Conservation (phyloP, 1,284 basidiomycete genomes). For the Cystobasidium slooffiae region DNA sequence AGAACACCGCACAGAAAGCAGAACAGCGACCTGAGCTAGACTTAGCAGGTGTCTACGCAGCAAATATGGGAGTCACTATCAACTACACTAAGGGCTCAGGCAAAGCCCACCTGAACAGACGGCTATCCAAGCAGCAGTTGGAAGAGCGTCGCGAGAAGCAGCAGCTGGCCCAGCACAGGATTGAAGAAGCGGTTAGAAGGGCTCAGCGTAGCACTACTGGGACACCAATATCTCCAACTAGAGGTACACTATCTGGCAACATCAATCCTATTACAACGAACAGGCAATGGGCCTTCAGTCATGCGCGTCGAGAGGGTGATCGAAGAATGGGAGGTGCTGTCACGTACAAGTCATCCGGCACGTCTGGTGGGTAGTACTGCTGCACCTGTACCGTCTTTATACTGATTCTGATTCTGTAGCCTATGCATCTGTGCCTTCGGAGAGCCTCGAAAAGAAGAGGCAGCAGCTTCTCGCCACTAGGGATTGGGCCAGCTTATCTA, state of each 20-base stretch:
- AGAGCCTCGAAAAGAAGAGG: neutral
- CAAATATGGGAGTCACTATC: constrained; percentile 5
- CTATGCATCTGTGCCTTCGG: neutral
- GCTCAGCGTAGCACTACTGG: constrained; percentile 2
- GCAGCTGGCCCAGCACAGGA: constrained; percentile 14
- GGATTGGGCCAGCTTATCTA: constrained; percentile 16
- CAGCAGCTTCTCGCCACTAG: neutral
- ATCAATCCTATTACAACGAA: neutral
- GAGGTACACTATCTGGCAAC: neutral
- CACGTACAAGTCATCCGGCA: neutral
- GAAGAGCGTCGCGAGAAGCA: constrained; percentile 29
- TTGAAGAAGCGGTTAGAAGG: constrained; percentile 16
- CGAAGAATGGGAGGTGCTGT: constrained; percentile 14
- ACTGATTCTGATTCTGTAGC: neutral
- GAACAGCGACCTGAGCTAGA: too few relatives aligned
- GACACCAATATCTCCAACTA: too few relatives aligned
- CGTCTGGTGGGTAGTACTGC: neutral
- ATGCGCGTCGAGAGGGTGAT: constrained; percentile 9
- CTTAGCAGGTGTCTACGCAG: too few relatives aligned
- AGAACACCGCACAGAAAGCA: too few relatives aligned
- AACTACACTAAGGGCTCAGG: constrained; percentile 20
- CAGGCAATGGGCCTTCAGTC: constrained; percentile 9
- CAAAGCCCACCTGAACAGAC: neutral
- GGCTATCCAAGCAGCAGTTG: constrained; percentile 2
- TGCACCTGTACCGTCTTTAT: neutral